These are phyloP conservation scores for Datisca glomerata DNA, from an alignment of 306 rosid genomes.

Conservation along the genomic window DNA sequence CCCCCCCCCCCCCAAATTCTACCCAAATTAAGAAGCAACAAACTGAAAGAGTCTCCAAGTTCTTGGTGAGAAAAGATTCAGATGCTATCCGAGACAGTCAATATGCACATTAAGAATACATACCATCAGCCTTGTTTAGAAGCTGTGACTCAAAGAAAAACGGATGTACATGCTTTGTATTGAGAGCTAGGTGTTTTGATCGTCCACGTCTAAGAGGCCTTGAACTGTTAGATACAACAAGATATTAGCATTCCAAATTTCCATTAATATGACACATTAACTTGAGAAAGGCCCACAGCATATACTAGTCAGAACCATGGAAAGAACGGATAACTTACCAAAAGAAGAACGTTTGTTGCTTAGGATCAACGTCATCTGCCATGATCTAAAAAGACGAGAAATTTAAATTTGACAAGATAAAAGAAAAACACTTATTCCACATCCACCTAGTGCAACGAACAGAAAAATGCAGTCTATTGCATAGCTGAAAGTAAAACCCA, in stretches of 20 bases:
- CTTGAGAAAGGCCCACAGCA: neutral
- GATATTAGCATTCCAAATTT: too few species aligned
- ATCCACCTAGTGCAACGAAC: too few species aligned
- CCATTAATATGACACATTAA: too few species aligned
- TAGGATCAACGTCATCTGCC: slow-evolving; percentile 53
- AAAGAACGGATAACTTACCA: slow-evolving; percentile 29
- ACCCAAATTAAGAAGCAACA: too few species aligned
- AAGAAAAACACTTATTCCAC: neutral
- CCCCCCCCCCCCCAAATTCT: too few species aligned
- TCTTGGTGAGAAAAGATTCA: too few species aligned
- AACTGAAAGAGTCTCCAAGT: too few species aligned
- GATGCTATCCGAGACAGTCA: too few species aligned
- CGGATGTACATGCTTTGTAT: slow-evolving; percentile 27
- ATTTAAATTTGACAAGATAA: slow-evolving; percentile 2
- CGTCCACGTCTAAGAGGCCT: slow-evolving; percentile 33
- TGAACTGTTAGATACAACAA: slow-evolving; percentile 39
- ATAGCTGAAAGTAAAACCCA: too few species aligned
- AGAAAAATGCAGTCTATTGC: too few species aligned
- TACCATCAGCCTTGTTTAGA: slow-evolving; percentile 46
- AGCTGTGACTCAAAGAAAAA: slow-evolving; percentile 22
- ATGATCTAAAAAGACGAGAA: slow-evolving; percentile 30
- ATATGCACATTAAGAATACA: slow-evolving; percentile 16
- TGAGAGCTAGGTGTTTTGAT: slow-evolving; percentile 18
- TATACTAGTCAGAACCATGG: neutral
- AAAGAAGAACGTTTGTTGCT: slow-evolving; percentile 33